Conservation (phyloP, 2,329 filamentous ascomycete genomes). For the Fusarium proliferatum region DNA sequence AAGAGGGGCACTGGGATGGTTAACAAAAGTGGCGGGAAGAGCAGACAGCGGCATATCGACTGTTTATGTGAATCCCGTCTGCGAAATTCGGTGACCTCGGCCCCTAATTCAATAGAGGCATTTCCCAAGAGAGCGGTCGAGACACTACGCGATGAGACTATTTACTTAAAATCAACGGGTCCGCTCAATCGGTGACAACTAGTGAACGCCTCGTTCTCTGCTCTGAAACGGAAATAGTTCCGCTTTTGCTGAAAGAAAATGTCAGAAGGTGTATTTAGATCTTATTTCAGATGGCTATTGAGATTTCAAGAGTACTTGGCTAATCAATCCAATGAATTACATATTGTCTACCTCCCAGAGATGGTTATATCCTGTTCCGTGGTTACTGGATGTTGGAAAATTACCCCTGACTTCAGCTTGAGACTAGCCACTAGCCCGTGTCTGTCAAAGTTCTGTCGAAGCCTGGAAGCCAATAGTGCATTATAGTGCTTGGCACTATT, state of each 20-base stretch:
- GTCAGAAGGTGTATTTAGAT: fast-evolving
- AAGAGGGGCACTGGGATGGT: background rate
- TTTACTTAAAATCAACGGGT: background rate
- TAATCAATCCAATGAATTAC: fast-evolving
- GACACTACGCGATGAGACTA: background rate
- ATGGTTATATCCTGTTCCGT: fast-evolving
- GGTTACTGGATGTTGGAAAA: background rate
- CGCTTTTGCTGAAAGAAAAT: background rate
- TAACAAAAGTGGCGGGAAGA: no score
- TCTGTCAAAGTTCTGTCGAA: background rate
- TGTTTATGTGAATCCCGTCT: background rate
- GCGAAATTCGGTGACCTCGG: background rate
- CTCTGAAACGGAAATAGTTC: background rate
- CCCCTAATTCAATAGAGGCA: background rate
- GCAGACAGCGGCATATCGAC: background rate
- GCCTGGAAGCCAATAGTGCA: conserved; percentile 2
- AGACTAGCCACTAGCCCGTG: background rate
- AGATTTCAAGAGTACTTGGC: background rate
- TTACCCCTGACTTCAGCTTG: background rate
- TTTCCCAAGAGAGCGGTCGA: background rate
- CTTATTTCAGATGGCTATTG: fast-evolving
- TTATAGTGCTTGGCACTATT: background rate
- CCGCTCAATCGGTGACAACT: background rate
- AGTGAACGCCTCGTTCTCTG: background rate
- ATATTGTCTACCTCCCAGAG: background rate